Evolutionary conservation across 2,329 filamentous ascomycete species (phyloP), one percentile per base, ranked within the genome.

Genomic region (Ceratocystis lukuohia): DNA sequence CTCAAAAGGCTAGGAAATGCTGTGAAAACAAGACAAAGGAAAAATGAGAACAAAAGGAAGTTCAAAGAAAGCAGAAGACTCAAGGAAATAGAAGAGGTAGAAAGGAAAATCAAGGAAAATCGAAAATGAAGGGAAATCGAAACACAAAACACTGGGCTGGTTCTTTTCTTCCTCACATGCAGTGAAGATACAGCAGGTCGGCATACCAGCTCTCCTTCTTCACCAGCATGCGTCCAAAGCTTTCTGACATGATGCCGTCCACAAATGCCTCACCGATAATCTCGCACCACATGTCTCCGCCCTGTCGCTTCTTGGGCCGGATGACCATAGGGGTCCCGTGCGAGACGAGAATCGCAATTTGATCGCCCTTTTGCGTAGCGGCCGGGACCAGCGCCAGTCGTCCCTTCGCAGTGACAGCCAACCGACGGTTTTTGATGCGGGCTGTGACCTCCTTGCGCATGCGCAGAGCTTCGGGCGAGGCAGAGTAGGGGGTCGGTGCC

Each of bases 221-320:
- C 30, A 68, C 61, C 63, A 68, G 22, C 48, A 62, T 33, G 7
- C 66, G 56, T 7, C 66, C 66, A 37, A 66, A 46, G n/a, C 30
- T 48, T 12, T 61, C 66, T 15, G 33, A 48, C 66, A 68, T 68
- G n/a, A 68, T 46, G 1, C 62, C 66, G 41, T 68, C 66, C 2
- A 68, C 64, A 61, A 68, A 68, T 20, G 66, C 66, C 66, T 68
- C 66, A 10, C 64, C 66, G 25, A 68, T 44, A 65, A 66, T 59
- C 61, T 68, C 64, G 46, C 66, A 68, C 64, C 66, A 66, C 44
- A 66, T 33, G 56, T 68, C 66, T 10, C 59, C 48, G 25, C 46
- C 64, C 15, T 65, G 61, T 5, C 30, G 22, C 3, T 25, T 46
- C 50, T 66, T 66, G 17, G 66, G 66, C 20, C 64, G 46, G 1